phyloP scores from a whole-genome alignment of 2,329 filamentous ascomycete species.

The Calonectria pteridis region DNA sequence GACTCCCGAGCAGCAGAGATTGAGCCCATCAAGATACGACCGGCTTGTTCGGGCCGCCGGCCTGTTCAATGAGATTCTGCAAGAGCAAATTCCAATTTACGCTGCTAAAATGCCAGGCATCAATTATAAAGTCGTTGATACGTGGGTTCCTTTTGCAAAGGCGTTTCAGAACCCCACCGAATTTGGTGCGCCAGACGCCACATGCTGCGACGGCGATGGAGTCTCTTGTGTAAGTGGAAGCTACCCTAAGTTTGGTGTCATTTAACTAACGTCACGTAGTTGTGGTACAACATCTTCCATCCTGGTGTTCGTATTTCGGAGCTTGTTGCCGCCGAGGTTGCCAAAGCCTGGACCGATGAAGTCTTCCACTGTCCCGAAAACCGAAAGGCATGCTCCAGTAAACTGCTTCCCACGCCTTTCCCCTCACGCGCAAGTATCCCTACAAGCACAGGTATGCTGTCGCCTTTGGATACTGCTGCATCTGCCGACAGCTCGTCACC shows the following conservation, averaged over 20 bases:
- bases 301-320: background rate
- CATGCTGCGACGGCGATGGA: background rate
- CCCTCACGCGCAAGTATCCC: background rate
- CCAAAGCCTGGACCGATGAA: background rate
- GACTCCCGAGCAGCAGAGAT: background rate
- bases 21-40: background rate
- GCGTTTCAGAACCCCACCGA: constrained; percentile 2
- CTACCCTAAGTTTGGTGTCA: background rate
- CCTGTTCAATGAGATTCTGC: background rate
- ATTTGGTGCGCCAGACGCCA: background rate
- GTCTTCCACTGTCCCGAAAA: background rate
- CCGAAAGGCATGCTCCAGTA: background rate
- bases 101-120: background rate
- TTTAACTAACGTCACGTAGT: background rate
- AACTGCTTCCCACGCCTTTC: background rate
- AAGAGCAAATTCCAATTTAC: background rate
- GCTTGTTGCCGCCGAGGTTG: background rate
- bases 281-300: background rate
- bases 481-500: background rate
- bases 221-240: background rate
- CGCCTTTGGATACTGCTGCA: background rate
- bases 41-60: background rate
- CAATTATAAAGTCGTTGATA: background rate
- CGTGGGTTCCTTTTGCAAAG: background rate
- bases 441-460: background rate